phyloP scores from a whole-genome alignment of 148 eudicot species.

The Fallopia convolvulus region DNA sequence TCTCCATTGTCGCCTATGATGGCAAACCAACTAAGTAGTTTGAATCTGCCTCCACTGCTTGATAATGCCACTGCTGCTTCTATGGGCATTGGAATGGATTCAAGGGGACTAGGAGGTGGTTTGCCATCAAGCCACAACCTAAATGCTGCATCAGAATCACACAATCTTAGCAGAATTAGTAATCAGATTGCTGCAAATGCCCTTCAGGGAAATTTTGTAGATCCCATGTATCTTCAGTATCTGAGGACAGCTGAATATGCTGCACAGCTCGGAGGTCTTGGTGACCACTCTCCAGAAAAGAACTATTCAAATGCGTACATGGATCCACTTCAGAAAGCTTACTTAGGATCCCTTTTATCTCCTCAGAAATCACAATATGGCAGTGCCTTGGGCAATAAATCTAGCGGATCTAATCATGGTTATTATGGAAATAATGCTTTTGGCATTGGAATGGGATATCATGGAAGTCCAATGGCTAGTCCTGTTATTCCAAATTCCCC shows the following conservation, averaged over 20 bases:
- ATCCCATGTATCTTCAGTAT: conserved; percentile 83
- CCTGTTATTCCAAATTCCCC: conserved; percentile 67
- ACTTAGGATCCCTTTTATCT: conserved; percentile 55
- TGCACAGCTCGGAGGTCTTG: conserved; percentile 50
- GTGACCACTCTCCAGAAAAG: conserved; percentile 62
- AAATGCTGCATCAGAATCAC: conserved; percentile 31
- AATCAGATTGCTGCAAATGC: conserved; percentile 46
- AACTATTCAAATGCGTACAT: conserved; percentile 40
- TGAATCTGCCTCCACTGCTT: conserved; percentile 59
- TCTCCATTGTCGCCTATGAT: conserved; percentile 50
- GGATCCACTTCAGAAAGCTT: conserved; percentile 77
- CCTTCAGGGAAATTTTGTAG: conserved; percentile 50
- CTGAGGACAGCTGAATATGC: conserved; percentile 68
- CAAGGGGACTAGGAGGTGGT: conserved; percentile 44
- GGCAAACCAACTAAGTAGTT: conserved; percentile 46
- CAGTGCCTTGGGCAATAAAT: conserved; percentile 40
- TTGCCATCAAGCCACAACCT: conserved; percentile 36
- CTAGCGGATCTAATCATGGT: conserved; percentile 57
- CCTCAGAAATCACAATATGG: conserved; percentile 74
- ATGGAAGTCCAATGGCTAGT: conserved; percentile 73
- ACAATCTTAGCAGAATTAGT: conserved; percentile 35
- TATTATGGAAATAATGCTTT: conserved; percentile 68
- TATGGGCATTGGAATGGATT: conserved; percentile 61
- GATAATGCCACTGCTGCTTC: conserved; percentile 75
- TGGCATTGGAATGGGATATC: conserved; percentile 81